These are phyloP conservation scores for Mortierella sp. DNA, from an alignment of 371 early-diverging fungal species.

Conservation along the genomic window DNA sequence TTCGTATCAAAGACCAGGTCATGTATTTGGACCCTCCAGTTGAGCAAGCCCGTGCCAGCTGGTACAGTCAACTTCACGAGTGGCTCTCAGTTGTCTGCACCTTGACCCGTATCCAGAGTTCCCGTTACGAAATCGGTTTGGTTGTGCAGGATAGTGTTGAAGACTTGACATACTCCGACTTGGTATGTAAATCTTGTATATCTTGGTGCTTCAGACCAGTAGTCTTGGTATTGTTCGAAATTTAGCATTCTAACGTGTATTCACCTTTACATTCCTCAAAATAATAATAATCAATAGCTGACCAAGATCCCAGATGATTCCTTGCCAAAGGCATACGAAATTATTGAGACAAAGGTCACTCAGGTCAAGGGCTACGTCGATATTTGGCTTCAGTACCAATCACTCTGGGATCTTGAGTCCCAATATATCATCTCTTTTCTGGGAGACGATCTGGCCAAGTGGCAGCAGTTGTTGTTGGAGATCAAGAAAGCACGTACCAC, in stretches of 20 bases:
- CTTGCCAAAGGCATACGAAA: conserved; percentile 82
- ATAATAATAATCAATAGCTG: conserved; percentile 54
- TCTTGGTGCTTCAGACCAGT: no score
- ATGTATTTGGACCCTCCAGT: conserved; percentile 97
- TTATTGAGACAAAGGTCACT: conserved; percentile 82
- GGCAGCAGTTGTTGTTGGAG: conserved; percentile 95
- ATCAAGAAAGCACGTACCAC: conserved; percentile 94
- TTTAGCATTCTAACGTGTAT: no score
- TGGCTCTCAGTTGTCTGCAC: conserved; percentile 90
- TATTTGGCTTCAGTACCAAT: conserved; percentile 98
- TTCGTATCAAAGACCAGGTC: conserved; percentile 92
- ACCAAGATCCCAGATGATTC: conserved; percentile 78
- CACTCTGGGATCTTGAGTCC: conserved; percentile 96
- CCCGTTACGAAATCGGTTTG: conserved; percentile 90
- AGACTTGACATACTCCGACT: conserved; percentile 75
- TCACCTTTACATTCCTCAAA: background rate
- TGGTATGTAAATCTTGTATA: conserved; percentile 38
- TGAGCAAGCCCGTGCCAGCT: conserved; percentile 90
- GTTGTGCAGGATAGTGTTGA: conserved; percentile 63
- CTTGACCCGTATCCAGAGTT: conserved; percentile 85
- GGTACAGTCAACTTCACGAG: conserved; percentile 91
- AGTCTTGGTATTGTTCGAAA: no score
- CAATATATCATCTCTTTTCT: conserved; percentile 84
- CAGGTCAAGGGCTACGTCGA: conserved; percentile 88
- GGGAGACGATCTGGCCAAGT: conserved; percentile 91